Conservation (phyloP, 257 asterid genomes). For the Capsicum baccatum region DNA sequence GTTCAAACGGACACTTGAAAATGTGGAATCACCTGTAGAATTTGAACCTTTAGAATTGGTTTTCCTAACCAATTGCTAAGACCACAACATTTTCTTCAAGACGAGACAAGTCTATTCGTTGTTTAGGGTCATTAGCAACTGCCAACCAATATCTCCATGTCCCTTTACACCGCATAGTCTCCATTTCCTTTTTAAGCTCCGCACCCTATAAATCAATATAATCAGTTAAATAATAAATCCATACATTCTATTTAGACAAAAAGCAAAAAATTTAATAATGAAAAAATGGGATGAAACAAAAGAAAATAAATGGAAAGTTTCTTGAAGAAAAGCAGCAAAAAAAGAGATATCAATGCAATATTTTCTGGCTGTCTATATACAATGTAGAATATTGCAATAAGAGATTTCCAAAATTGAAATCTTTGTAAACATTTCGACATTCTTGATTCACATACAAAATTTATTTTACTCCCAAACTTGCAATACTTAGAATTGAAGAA, state of each 20-base stretch:
- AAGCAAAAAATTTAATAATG: background rate
- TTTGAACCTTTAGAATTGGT: background rate
- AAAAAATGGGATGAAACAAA: slow-evolving; percentile 19
- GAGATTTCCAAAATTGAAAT: background rate
- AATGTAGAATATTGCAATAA: background rate
- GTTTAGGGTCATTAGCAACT: background rate
- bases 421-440: background rate
- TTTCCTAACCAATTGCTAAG: slow-evolving; percentile 14
- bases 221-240: background rate
- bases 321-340: background rate
- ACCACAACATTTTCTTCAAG: background rate
- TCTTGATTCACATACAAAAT: background rate
- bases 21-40: background rate
- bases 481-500: background rate
- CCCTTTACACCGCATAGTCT: background rate
- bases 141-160: background rate
- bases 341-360: background rate
- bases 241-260: slow-evolving; percentile 11
- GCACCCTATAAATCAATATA: background rate
- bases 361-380: slow-evolving; percentile 2
- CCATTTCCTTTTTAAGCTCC: slow-evolving; percentile 20
- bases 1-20: background rate
- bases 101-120: background rate
- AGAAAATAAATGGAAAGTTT: background rate
- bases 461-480: background rate